Evolutionary conservation across 495 filamentous ascomycete species (phyloP), one percentile per base, ranked within the genome.

Genomic region (Penicillium antarcticum): DNA sequence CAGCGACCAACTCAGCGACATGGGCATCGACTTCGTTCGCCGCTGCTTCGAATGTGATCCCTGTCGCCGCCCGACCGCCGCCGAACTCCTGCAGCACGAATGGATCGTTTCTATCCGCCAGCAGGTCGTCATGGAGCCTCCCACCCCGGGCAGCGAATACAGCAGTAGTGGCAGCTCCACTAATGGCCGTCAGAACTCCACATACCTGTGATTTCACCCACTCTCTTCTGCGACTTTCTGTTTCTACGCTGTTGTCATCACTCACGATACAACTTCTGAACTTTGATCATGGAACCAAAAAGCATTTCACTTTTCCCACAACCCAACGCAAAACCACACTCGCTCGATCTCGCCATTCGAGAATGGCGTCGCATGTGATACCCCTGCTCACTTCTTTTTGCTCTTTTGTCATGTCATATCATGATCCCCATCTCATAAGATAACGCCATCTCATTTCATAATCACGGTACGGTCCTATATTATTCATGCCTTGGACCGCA

Each of bases 31-130:
- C 62, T 97, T 97, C 62, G 66, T 98, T 48, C 80, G 80, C 53
- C 82, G 85, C 42, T 97, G 90, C 72, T 98, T 98, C 60, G 82
- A 88, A 53, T 80, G 88, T 18, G 92, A 98, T 65, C 91, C 94
- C 1, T 76, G 79, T 55, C 83, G 82, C 61, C 75, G 94, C 36
- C 83, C 88, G 8, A 88, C 84, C 14, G 95, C 94, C 13, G 85
- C 90, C 1, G 95, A 97, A 67, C 73, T 98, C 34, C 79, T 98
- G 24, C 91, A 96, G 64, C 91, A 96, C 63, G 92, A 96, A 62
- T 98, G 94, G 94, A 97, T 97, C 56, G 84, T 85, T 62, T 75
- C 71, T 8, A 80, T 87, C 51, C 69, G 82, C 24, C 72, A 76
- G 36, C 83, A 86, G 58, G 71, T 87, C 7, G 78, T 80, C 33